Evolutionary conservation across 257 asterid genomes (phyloP).

Genomic region (Nicotiana sylvestris): DNA sequence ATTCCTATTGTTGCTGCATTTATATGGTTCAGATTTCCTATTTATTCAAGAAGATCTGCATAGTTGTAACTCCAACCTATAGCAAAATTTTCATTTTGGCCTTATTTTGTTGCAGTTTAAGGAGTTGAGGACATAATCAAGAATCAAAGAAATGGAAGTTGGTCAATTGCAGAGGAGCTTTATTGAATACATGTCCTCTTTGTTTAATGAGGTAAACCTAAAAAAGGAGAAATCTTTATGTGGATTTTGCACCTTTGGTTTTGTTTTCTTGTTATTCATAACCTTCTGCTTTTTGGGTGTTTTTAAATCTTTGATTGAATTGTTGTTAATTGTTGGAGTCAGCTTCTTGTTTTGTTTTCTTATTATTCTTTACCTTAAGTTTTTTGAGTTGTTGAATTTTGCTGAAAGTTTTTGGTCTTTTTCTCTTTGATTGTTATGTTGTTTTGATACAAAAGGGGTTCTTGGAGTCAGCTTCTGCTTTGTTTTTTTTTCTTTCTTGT

Average conservation of each 20-base stretch:
- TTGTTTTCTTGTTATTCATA: not conserved
- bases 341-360: not conserved
- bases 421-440: not conserved
- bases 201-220: conserved; percentile 55
- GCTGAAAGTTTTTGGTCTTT: not conserved
- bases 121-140: not conserved
- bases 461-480: not conserved
- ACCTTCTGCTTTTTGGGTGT: not conserved
- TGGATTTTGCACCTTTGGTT: not conserved
- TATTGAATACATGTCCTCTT: conserved; percentile 42
- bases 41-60: conserved; percentile 4
- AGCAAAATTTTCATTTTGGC: not conserved
- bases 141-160: conserved; percentile 44
- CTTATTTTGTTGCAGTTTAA: not conserved
- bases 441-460: not conserved
- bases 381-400: not conserved
- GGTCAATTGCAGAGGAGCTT: conserved; percentile 64
- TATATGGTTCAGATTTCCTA: conserved; percentile 19
- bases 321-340: not conserved
- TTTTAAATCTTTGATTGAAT: not conserved
- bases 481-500: not conserved
- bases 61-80: not conserved
- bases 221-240: not conserved
- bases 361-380: not conserved
- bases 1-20: conserved; percentile 27